Evolutionary conservation across 2,329 filamentous ascomycete species (phyloP), one percentile per base, ranked within the genome.

Genomic region (Pyrenochaeta sp.): DNA sequence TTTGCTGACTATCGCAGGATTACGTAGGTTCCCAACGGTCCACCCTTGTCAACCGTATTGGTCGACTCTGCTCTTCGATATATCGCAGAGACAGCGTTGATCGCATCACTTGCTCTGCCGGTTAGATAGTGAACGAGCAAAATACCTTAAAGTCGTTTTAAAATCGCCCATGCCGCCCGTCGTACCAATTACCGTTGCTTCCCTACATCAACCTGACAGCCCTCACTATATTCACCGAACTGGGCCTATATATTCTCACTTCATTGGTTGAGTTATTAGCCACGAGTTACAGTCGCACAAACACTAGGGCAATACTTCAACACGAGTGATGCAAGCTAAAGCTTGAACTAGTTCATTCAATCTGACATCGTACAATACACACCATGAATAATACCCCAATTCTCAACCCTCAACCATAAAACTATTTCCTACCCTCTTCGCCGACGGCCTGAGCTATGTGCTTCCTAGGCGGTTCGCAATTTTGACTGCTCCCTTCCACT

Each of bases 371-470:
- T 59, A 64, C 58, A 59, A 54, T 57, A 46, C 53, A 59, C 56
- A 64, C 50, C 61, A 62, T 58, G 49, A 54, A 43, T 43, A 57
- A 57, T 62, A 64, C 56, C 50, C 53, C 61, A 39, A 53, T 39
- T 42, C 49, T 42, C 37, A 32, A 8, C 3, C 28, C 12, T 45
- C 52, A 40, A 50, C 12, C 53, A 32, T 49, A n/a, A 15, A 32
- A 28, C 39, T 27, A 47, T 56, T 50, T 50, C 19, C 42, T 50
- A 48, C 30, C 34, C 19, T 39, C 28, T 42, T 43, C 25, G 39
- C 28, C 27, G 28, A 6, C 36, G 19, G 24, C 24, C 22, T 6
- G 22, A 27, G 6, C 25, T 19, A 8, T 6, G 25, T n/a, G 24
- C 25, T 15, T 22, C 12, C 6, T 15, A 8, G 12, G 25, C 25